Conservation (phyloP, 2,329 filamentous ascomycete species). For the Cladophialophora bantiana region DNA sequence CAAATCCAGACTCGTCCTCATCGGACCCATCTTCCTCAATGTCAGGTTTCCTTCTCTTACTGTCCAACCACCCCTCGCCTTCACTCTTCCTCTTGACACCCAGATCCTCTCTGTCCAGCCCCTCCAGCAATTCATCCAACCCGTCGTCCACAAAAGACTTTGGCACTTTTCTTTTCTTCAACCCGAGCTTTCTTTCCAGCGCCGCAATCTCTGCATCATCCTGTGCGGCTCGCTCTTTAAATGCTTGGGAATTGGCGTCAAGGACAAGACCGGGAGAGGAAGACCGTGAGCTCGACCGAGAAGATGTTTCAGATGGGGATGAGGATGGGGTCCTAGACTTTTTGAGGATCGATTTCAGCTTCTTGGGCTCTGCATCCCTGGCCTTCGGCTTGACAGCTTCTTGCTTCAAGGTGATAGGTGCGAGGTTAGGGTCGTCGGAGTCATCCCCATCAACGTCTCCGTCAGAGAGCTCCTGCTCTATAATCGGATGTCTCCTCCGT, state of each 20-base stretch:
- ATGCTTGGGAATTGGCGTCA: constrained; percentile 46
- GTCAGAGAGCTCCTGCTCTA: constrained; percentile 42
- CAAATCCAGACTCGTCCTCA: constrained; percentile 37
- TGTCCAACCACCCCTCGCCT: constrained; percentile 65
- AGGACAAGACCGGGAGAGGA: constrained; percentile 39
- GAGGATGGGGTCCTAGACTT: constrained; percentile 37
- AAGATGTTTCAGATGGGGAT: constrained; percentile 21
- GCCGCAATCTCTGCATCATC: constrained; percentile 90
- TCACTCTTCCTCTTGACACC: constrained; percentile 66
- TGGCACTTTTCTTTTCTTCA: constrained; percentile 75
- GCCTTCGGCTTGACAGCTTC: constrained; percentile 26
- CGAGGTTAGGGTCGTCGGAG: constrained; percentile 34
- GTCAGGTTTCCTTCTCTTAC: constrained; percentile 40
- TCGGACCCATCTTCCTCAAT: constrained; percentile 42
- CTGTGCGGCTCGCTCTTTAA: constrained; percentile 72
- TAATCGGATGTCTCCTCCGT: constrained; percentile 29
- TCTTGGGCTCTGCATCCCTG: constrained; percentile 39
- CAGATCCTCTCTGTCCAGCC: constrained; percentile 62
- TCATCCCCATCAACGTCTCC: constrained; percentile 45
- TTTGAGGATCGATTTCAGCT: constrained; percentile 49
- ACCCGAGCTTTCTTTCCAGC: constrained; percentile 84
- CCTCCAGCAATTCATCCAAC: constrained; percentile 77
- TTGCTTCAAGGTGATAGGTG: not conserved
- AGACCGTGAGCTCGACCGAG: constrained; percentile 30
- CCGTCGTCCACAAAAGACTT: constrained; percentile 84